Evolutionary conservation across 352 stramenopile genomes (phyloP), one percentile per base, ranked within the genome.

Genomic region (Globisporangium mamillatum): DNA sequence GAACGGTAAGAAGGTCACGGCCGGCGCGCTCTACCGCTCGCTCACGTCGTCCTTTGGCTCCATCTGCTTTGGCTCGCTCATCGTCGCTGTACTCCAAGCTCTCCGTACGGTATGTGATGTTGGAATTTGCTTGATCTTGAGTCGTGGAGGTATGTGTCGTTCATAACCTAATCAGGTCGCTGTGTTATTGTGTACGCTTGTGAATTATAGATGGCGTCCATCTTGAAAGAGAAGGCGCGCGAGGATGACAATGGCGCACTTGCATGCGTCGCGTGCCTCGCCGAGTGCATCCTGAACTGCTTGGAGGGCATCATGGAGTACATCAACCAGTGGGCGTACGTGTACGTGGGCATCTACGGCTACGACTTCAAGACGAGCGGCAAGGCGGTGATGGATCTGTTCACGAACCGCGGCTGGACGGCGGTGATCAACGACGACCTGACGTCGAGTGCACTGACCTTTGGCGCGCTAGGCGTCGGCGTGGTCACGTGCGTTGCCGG

Each of bases 391-490:
- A 95, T 95, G 73, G 84, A 96, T 58, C 65, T 97, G 29, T 97
- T 97, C 64, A 81, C 79, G 41, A 91, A 85, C 71, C 86, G 87
- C 59, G 90, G 90, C 29, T 97, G 89, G 88, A 96, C 89, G 24
- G 88, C 88, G 9, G 82, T 97, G 60, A 97, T 97, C 76, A 96
- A 95, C 67, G 90, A 97, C 71, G 88, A 97, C 72, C 78, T 97
- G 60, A 90, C 88, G 55, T 92, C 89, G 34, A 80, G 76, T 1
- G 86, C 90, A 4, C 77, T 97, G 46, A 89, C 78, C 24, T 92
- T 97, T 65, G 88, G 89, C 16, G 86, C 81, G 2, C 62, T 97
- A 34, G 89, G 87, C 5, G 88, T 97, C 22, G 91, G 91, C 55
- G 59, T 89, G 8, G 79, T 91, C 24, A 88, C 80, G 32, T 84